Percentiles rank a stretch among this genome's conserved stretches.
These are phyloP conservation scores for Epichloe sylvatica DNA, from an alignment of 2,329 filamentous ascomycete species.

Conservation along the genomic window DNA sequence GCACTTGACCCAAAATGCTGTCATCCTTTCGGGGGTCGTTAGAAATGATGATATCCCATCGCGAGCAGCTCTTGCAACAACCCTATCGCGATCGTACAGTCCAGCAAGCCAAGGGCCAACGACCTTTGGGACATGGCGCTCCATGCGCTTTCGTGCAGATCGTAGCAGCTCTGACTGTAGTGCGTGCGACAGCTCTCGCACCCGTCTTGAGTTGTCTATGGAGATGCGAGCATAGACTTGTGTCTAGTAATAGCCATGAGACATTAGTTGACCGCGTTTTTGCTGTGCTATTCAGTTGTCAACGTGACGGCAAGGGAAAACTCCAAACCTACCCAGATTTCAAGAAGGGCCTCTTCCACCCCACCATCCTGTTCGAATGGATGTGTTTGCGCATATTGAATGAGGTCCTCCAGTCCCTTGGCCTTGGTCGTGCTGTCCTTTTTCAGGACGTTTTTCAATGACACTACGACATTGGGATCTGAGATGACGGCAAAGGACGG, in stretches of 20 bases:
- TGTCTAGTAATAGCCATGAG: conserved; percentile 37
- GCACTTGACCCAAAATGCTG: conserved; percentile 66
- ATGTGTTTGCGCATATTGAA: conserved; percentile 45
- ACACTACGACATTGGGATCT: conserved; percentile 69
- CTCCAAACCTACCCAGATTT: conserved; percentile 58
- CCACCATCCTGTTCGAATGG: conserved; percentile 42
- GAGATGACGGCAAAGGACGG: conserved; percentile 66
- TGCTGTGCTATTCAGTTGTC: not conserved
- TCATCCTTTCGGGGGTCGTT: conserved; percentile 60
- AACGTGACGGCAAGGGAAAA: not conserved
- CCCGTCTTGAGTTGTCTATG: conserved; percentile 76
- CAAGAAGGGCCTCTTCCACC: conserved; percentile 68
- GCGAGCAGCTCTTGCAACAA: conserved; percentile 60
- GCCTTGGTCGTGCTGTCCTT: conserved; percentile 86
- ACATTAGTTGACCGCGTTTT: not conserved
- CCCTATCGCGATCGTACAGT: conserved; percentile 70
- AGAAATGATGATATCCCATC: conserved; percentile 67
- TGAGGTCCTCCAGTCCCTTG: conserved; percentile 78
- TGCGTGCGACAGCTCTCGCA: conserved; percentile 72
- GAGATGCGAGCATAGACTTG: conserved; percentile 78
- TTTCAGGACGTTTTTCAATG: conserved; percentile 86
- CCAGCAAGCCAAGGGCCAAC: conserved; percentile 87
- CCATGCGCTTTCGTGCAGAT: conserved; percentile 66
- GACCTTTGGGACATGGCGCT: conserved; percentile 60
- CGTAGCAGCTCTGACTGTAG: conserved; percentile 52